Evolutionary conservation across 495 filamentous ascomycete species (phyloP).

Genomic region (Tuber umbilicatum): DNA sequence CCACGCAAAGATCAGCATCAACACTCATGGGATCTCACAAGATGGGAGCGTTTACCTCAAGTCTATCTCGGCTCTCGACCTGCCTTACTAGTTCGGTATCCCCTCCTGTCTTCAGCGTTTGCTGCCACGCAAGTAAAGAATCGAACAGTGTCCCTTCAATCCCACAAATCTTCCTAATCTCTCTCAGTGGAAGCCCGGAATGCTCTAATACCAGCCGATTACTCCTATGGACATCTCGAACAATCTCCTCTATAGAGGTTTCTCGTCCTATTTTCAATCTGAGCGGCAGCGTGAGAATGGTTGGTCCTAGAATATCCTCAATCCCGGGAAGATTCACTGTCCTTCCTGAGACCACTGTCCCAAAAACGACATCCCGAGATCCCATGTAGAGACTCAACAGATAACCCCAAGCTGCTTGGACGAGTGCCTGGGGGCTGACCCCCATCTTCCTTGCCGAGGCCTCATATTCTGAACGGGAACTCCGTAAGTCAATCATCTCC

Average conservation of each 20-base stretch:
- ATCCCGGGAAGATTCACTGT: conserved; percentile 59
- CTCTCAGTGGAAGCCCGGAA: conserved; percentile 53
- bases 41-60: conserved; percentile 45
- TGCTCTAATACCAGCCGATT: conserved; percentile 58
- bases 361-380: conserved; percentile 63
- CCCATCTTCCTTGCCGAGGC: conserved; percentile 33
- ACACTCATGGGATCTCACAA: neutral
- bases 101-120: conserved; percentile 50
- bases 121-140: conserved; percentile 69
- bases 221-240: conserved; percentile 54
- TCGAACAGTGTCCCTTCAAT: conserved; percentile 57
- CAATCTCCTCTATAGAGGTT: conserved; percentile 51
- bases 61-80: conserved; percentile 54
- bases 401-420: conserved; percentile 64
- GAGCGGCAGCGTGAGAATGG: conserved; percentile 61
- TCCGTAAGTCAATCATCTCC: conserved; percentile 18
- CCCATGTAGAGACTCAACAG: conserved; percentile 58
- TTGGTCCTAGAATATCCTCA: conserved; percentile 67
- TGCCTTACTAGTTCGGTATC: conserved; percentile 44
- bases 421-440: conserved; percentile 55
- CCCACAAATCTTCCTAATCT: conserved; percentile 57
- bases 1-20: conserved; percentile 18
- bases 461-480: conserved; percentile 34
- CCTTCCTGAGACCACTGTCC: conserved; percentile 68
- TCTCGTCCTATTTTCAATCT: conserved; percentile 49